A percentile compares a stretch with the other conserved stretches of the same genome.
Conservation (phyloP, 2,329 filamentous ascomycete species). For the Calonectria hongkongensis region DNA sequence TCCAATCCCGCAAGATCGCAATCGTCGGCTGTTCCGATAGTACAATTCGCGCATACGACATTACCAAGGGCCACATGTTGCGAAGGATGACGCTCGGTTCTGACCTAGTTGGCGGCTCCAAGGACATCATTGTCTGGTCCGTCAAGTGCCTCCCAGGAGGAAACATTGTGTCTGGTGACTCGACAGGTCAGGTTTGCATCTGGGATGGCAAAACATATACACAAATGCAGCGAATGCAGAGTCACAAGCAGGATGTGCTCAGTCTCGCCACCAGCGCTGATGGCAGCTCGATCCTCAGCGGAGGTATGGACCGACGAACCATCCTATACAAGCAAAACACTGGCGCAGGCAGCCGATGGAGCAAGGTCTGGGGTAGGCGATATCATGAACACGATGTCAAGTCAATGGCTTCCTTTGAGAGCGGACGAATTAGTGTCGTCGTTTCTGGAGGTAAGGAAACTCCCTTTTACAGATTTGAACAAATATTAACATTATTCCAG, state of each 20-base stretch:
- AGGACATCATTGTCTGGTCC: conserved; percentile 93
- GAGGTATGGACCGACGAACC: conserved; percentile 92
- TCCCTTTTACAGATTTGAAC: neutral
- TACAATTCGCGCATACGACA: conserved; percentile 93
- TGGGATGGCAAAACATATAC: conserved; percentile 97
- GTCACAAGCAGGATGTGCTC: conserved; percentile 92
- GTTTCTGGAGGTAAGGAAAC: conserved; percentile 89
- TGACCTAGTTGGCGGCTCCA: conserved; percentile 84
- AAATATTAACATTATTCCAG: conserved; percentile 64
- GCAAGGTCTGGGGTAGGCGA: conserved; percentile 87
- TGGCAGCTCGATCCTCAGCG: conserved; percentile 88
- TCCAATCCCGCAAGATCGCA: conserved; percentile 87
- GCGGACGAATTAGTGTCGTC: conserved; percentile 86
- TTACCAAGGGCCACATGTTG: conserved; percentile 83
- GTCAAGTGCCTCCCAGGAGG: conserved; percentile 91
- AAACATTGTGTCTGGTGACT: conserved; percentile 95
- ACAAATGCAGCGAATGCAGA: conserved; percentile 88
- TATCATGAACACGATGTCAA: conserved; percentile 98
- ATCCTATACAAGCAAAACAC: conserved; percentile 84
- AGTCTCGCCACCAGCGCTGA: conserved; percentile 89
- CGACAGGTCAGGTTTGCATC: conserved; percentile 92
- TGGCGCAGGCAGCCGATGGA: conserved; percentile 81
- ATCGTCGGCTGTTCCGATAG: conserved; percentile 97
- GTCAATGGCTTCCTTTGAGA: conserved; percentile 92
- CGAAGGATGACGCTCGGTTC: conserved; percentile 91